Conservation (phyloP, 257 asterid genomes). For the Petunia secreta region DNA sequence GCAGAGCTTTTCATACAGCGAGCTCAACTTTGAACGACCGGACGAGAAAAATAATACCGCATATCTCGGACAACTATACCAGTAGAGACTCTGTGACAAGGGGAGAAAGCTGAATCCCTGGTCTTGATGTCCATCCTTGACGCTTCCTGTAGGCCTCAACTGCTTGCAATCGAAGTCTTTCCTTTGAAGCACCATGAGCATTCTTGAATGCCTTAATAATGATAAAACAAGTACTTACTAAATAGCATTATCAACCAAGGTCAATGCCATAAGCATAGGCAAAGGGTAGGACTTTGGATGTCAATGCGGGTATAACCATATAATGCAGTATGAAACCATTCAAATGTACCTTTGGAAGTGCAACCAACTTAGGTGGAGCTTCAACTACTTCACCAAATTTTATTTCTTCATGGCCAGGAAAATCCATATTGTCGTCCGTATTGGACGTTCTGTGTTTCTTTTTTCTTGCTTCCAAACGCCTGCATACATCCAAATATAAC, state of each 20-base stretch:
- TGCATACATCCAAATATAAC: constrained; percentile 38
- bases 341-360: constrained; percentile 72
- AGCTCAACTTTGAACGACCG: background rate
- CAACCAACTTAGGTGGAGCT: constrained; percentile 85
- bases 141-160: constrained; percentile 81
- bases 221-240: constrained; percentile 12
- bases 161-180: constrained; percentile 87
- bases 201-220: constrained; percentile 56
- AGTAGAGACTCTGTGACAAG: constrained; percentile 40
- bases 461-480: constrained; percentile 70
- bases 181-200: constrained; percentile 67
- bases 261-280: constrained; percentile 11
- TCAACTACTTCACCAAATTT: constrained; percentile 84
- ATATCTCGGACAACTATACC: constrained; percentile 28
- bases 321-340: background rate
- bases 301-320: constrained; percentile 7
- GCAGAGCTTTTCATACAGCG: background rate
- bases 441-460: constrained; percentile 58
- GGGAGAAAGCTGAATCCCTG: constrained; percentile 63
- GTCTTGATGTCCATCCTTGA: constrained; percentile 89
- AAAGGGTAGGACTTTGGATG: background rate
- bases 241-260: background rate
- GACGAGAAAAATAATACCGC: background rate
- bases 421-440: constrained; percentile 51
- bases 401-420: constrained; percentile 63